Base-by-base conservation (phyloP, 768 basidiomycete genomes). In the Lactifluus echinatus region DNA sequence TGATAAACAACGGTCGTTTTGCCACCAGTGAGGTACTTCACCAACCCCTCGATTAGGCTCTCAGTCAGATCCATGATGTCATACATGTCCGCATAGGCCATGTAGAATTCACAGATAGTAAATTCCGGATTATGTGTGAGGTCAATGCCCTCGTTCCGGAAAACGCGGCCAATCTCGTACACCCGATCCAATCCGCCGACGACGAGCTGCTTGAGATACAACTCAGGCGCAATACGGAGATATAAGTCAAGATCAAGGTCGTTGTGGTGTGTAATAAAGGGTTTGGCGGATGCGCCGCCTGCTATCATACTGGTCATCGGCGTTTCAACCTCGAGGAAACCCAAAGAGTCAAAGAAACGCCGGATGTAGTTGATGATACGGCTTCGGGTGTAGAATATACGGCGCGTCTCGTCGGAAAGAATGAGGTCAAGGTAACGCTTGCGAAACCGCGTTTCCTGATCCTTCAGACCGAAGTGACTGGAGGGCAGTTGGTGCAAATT, bases 61-160 rank as follows among this genome's bases (percentile, higher is more conserved):
- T 99, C 96, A 15, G 96, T 99, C 56, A 98, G 79, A 40, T 97
- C 96, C 95, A 99, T 97, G 56, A 98, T 57, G 68, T 98, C 96
- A 75, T 91, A 87, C 93, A 95, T 94, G 71, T 98, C 96, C 57
- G 96, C 96, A 66, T 97, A 98, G 29, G 96, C 95, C 95, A 99
- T 98, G 69, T 98, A 99, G 74, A 99, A 98, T 75, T 99, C 95
- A 79, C 95, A 98, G 74, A 97, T 95, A 5, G 92, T 90, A 75
- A 97, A 97, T 71, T 99, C 96, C 64, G 96, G 96, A 73, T 99
- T 99, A 72, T 99, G 96, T 17, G 96, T 99, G 63, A 99, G 75
- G 74, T 99, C 96, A 67, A 99, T 99, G 29, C 94, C 90, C 70
- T 99, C 96, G 72, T 98, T 99, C 46, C 96, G 79, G 81, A 98